Base-by-base conservation (phyloP, 345 rosid species). In the Pugionium cornutum region DNA sequence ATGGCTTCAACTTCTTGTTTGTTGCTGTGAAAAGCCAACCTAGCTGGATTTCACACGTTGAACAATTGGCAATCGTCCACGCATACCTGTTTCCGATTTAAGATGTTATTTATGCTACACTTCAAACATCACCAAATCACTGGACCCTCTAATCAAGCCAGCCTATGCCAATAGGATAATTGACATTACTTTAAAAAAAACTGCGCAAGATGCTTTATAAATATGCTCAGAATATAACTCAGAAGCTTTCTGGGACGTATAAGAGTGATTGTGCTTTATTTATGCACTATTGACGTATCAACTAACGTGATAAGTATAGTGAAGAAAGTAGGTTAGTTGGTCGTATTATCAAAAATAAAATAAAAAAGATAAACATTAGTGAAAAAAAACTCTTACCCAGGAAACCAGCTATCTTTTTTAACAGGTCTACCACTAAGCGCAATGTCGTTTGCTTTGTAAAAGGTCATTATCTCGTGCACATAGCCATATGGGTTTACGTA, bases 21-120 rank as follows among this genome's bases (percentile, higher is more conserved):
- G 83, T 86, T 4, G 96, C 89, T 2, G 97, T 86, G 67, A 86
- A 94, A 58, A 81, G 86, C 99, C 99, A 94, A 18, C 99, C 99
- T 79, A 88, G 74, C 55, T 76, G 91, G 9, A 73, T 70, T 73
- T 82, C 84, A 40, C 95, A 89, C 4, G 63, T 65, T 3, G 78
- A 70, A 59, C 95, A 85, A 9, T 67, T 72, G 47, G 82, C 77
- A 42, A 83, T 61, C 42, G 95, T 85, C 97, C 99, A 94, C 10
- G 95, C 97, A 70, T 90, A 94, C 71, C 99, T 94, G 84, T 74
- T 7, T 27, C 35, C 70, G 44, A 53, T 53, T 56, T 62, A 47
- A 46, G 52, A 50, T 30, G 43, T 44, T 43, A 35, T 18, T 33
- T n/a, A 33, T 36, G 54, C 34, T 58, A 47, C 7, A 50, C 57